phyloP scores from a whole-genome alignment of 2,329 filamentous ascomycete genomes.

The Metarhizium robertsii region DNA sequence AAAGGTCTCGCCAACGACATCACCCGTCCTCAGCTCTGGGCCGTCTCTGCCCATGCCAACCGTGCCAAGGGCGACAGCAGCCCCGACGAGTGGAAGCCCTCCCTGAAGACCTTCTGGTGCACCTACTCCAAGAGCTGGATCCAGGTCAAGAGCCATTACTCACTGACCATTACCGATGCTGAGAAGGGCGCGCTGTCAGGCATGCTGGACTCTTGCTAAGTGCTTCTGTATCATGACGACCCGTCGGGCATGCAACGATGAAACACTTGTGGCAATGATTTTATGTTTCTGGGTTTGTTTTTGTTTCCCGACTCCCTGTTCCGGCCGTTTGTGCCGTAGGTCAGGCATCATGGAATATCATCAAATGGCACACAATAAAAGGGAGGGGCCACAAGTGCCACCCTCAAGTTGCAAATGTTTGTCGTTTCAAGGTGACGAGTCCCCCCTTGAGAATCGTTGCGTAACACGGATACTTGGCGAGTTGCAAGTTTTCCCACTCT shows the following conservation, averaged over 20 bases:
- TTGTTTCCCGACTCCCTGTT: too few relatives aligned
- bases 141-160: slow-evolving; percentile 66
- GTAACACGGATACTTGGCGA: neutral
- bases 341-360: neutral
- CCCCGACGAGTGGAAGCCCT: slow-evolving; percentile 70
- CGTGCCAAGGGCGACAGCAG: slow-evolving; percentile 61
- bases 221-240: neutral
- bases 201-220: slow-evolving; percentile 24
- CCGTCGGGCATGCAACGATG: too few relatives aligned
- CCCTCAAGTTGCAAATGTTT: neutral
- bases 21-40: slow-evolving; percentile 64
- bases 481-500: neutral
- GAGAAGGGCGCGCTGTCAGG: slow-evolving; percentile 60
- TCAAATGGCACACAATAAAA: neutral
- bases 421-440: neutral
- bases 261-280: too few relatives aligned
- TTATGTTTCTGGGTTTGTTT: too few relatives aligned
- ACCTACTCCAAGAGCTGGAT: slow-evolving; percentile 71
- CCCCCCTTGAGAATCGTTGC: neutral
- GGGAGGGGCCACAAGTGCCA: neutral
- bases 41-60: slow-evolving; percentile 72
- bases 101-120: slow-evolving; percentile 61
- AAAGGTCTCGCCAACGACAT: slow-evolving; percentile 70
- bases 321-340: too few relatives aligned
- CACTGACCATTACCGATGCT: slow-evolving; percentile 56